phyloP scores from a whole-genome alignment of 2,329 filamentous ascomycete genomes.

The Trichoderma sp. region DNA sequence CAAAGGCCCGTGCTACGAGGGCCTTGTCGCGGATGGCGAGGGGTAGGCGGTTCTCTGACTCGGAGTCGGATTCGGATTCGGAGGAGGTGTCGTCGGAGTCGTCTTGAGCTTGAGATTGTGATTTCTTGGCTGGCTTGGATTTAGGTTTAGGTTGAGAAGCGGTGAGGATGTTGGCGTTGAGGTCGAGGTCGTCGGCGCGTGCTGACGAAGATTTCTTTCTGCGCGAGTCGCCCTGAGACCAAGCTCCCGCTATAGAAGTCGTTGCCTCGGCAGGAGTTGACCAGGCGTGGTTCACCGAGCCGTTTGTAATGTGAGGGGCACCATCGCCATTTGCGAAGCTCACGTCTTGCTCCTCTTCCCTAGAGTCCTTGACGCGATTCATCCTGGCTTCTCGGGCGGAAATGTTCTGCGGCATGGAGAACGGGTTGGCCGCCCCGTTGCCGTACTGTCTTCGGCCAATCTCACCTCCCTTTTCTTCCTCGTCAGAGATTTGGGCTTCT shows the following conservation, averaged over 20 bases:
- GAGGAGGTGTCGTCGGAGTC: slow-evolving; percentile 36
- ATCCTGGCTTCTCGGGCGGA: slow-evolving; percentile 31
- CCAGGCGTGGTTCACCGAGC: slow-evolving; percentile 23
- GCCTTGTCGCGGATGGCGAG: slow-evolving; percentile 60
- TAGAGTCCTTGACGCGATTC: slow-evolving; percentile 27
- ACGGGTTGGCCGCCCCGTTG: slow-evolving; percentile 38
- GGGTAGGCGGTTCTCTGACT: slow-evolving; percentile 52
- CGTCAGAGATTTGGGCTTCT: slow-evolving; percentile 48
- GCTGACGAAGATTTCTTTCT: slow-evolving; percentile 37
- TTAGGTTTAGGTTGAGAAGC: slow-evolving; percentile 33
- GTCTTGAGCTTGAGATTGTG: slow-evolving; percentile 20
- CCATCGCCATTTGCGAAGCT: slow-evolving; percentile 28
- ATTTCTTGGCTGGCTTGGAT: slow-evolving; percentile 22
- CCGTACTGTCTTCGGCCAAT: slow-evolving; percentile 72
- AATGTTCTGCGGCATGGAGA: slow-evolving; percentile 28
- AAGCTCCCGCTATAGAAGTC: slow-evolving; percentile 38
- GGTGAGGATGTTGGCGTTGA: slow-evolving; percentile 37
- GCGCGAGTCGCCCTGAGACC: slow-evolving; percentile 41
- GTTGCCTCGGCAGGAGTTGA: slow-evolving; percentile 27
- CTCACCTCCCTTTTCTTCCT: slow-evolving; percentile 54
- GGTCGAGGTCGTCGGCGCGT: slow-evolving; percentile 41
- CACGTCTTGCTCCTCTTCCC: slow-evolving; percentile 22
- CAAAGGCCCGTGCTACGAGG: slow-evolving; percentile 80
- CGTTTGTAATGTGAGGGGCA: slow-evolving; percentile 25
- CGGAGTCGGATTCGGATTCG: slow-evolving; percentile 47